Evolutionary conservation across 495 filamentous ascomycete genomes (phyloP).

Genomic region (Penicillium riverlandense): DNA sequence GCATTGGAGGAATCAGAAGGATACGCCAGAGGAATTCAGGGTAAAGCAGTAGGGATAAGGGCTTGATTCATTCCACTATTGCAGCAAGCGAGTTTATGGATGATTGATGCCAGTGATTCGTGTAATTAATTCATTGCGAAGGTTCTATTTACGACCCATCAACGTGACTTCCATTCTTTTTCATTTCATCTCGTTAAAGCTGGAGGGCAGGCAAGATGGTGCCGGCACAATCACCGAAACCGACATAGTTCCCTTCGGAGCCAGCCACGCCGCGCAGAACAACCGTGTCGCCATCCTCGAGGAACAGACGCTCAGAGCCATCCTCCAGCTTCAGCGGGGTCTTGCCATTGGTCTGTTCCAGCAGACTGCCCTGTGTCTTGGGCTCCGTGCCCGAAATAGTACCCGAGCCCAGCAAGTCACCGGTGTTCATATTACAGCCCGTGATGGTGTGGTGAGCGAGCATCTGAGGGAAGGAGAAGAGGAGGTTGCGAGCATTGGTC

Average conservation of each 20-base stretch:
- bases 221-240: constrained; percentile 67
- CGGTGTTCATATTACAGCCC: constrained; percentile 74
- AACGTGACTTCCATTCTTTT: background rate
- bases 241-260: constrained; percentile 54
- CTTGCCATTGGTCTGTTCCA: constrained; percentile 73
- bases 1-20: constrained; percentile 39
- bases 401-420: constrained; percentile 82
- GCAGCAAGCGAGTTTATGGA: background rate
- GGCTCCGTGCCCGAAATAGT: constrained; percentile 73
- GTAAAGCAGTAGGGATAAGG: constrained; percentile 4
- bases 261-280: constrained; percentile 62
- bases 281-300: constrained; percentile 80
- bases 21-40: constrained; percentile 44
- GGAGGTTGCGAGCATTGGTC: constrained; percentile 62
- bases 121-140: too few species aligned
- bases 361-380: constrained; percentile 60
- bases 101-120: background rate
- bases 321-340: constrained; percentile 57
- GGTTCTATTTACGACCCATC: background rate
- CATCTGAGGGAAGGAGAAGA: constrained; percentile 95
- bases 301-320: constrained; percentile 64
- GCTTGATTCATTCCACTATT: background rate
- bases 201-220: constrained; percentile 42
- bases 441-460: constrained; percentile 83
- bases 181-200: constrained; percentile 1